Conservation (phyloP, 2,329 filamentous ascomycete genomes). For the Geosmithia putterillii region DNA sequence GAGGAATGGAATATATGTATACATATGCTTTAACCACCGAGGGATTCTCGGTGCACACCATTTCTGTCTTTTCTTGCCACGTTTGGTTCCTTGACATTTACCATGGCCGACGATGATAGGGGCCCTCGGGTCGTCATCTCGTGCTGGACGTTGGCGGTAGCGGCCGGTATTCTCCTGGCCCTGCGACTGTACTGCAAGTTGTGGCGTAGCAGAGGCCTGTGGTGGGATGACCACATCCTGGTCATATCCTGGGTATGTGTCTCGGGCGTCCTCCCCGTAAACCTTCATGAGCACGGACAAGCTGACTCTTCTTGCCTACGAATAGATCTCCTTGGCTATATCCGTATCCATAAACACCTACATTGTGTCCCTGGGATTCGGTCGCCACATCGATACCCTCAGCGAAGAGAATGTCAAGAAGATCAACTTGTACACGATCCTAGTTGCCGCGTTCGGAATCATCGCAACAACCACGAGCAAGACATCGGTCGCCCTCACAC, state of each 20-base stretch:
- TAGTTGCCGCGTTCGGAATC: constrained; percentile 17
- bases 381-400: constrained; percentile 10
- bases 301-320: background rate
- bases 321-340: constrained; percentile 13
- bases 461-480: constrained; percentile 21
- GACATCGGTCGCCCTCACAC: constrained; percentile 23
- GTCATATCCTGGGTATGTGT: constrained; percentile 20
- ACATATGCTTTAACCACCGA: background rate
- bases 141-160: constrained; percentile 14
- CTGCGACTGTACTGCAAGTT: constrained; percentile 23
- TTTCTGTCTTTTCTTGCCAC: background rate
- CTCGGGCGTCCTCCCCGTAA: too few species aligned
- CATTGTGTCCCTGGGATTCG: constrained; percentile 16
- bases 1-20: background rate
- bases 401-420: constrained; percentile 9
- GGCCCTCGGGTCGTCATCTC: constrained; percentile 14
- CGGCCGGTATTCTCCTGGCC: constrained; percentile 12
- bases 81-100: background rate
- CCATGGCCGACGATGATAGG: constrained; percentile 11
- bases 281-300: too few species aligned
- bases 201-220: constrained; percentile 18
- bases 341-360: constrained; percentile 17
- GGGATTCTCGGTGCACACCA: background rate
- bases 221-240: constrained; percentile 23
- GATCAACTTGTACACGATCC: constrained; percentile 14